Conservation (phyloP, 768 basidiomycete species). For the Auriscalpium microsporum region DNA sequence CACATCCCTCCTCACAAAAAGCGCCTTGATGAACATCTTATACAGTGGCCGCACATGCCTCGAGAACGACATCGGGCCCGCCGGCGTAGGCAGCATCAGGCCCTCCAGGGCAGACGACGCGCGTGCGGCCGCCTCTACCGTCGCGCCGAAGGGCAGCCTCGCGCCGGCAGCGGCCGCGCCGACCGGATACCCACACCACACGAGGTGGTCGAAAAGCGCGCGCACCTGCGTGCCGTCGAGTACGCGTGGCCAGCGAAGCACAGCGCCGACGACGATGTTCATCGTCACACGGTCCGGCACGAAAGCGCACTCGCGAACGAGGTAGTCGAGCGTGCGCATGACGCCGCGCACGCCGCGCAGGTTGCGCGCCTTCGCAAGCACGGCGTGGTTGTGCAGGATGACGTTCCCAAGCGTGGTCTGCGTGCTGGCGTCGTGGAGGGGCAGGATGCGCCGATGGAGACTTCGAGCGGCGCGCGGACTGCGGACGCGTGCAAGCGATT, state of each 20-base stretch:
- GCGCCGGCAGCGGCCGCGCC: not conserved
- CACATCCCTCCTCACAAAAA: constrained; percentile 10
- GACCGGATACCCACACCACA: constrained; percentile 50
- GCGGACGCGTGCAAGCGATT: constrained; percentile 3
- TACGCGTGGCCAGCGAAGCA: constrained; percentile 42
- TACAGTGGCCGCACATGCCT: constrained; percentile 13
- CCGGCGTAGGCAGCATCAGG: constrained; percentile 1
- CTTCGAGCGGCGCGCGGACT: constrained; percentile 1
- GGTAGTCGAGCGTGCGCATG: constrained; percentile 29
- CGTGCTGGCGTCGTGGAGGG: constrained; percentile 11
- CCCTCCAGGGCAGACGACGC: constrained; percentile 3
- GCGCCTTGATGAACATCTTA: constrained; percentile 14
- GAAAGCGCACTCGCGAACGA: constrained; percentile 41
- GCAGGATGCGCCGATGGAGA: constrained; percentile 17
- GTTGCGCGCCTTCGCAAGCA: constrained; percentile 26
- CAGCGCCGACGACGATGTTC: constrained; percentile 58
- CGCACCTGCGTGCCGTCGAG: constrained; percentile 38
- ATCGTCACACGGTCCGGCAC: constrained; percentile 58
- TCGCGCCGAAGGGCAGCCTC: constrained; percentile 5
- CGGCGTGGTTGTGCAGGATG: constrained; percentile 39
- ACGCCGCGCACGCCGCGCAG: constrained; percentile 38
- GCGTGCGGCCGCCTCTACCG: not conserved
- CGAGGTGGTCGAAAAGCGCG: constrained; percentile 55
- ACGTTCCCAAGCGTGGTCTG: constrained; percentile 47
- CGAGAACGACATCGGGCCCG: constrained; percentile 5